Base-by-base conservation (phyloP, 768 basidiomycete species). In the Rhodotorula diobovata region DNA sequence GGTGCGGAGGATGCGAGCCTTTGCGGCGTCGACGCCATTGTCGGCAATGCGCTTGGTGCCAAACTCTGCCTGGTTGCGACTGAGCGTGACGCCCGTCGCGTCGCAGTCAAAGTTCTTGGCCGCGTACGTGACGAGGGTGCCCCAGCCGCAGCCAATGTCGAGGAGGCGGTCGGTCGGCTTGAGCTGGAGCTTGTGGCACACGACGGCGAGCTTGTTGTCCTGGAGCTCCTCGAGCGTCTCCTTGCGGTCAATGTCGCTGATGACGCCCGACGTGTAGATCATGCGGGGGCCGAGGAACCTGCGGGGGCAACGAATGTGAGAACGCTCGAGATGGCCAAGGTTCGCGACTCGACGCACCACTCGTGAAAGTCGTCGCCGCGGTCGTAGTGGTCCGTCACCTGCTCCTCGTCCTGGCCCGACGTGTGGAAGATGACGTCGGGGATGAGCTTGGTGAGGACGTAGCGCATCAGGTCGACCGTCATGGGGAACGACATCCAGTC, bases 91-190 rank as follows among this genome's bases (percentile, higher is more conserved):
- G 78, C 96, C 96, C 37, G 95, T 98, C 60, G 89, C 92, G 78
- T 97, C 93, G 73, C 91, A 94, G n/a, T 84, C 90, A 79, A 89
- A 98, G 84, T 99, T 99, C 83, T 97, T 98, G 43, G 91, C 90
- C 55, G 96, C 96, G 77, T 93, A 95, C 1, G 95, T 89, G 51
- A 87, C 86, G 66, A 99, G 87, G 1, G 96, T 96, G 37, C 95
- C 96, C 96, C 96, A 99, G 55, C 96, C 96, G 84, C 87, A 80
- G 65, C 78, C 80, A 66, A 81, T 81, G 69, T 79, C 82, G 53
- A 81, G 78, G 46, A 78, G 69, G 81, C 85, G 87, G 82, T 99
- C 96, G 1, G 84, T 85, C n/a, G 90, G 86, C 77, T 95, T 84
- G 39, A 99, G 86, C 80, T 90, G 85, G 65, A 99, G 87, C 81